Evolutionary conservation across 805 yeast species (phyloP).

Genomic region (Barnettozyma pratensis): DNA sequence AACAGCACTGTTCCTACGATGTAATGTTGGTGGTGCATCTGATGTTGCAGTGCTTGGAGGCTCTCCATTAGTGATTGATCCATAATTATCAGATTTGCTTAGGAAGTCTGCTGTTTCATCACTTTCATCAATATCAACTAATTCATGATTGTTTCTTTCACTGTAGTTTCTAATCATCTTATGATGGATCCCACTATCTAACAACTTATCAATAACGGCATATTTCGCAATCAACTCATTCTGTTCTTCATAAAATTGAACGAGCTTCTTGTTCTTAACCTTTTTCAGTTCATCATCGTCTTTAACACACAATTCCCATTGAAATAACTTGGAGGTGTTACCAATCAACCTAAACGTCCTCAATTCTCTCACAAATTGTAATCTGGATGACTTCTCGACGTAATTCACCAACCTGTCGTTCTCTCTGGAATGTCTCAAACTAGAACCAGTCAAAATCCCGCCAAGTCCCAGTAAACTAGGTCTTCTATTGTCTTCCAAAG

Average conservation of each 20-base stretch:
- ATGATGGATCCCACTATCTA: conserved; percentile 67
- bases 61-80: not conserved
- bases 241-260: conserved; percentile 49
- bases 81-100: not conserved
- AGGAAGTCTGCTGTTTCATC: not conserved
- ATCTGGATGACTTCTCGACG: conserved; percentile 13
- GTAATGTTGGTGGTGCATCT: conserved; percentile 1
- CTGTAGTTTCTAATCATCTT: conserved; percentile 56
- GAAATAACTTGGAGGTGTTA: conserved; percentile 26
- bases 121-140: not conserved
- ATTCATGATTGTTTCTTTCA: conserved; percentile 20
- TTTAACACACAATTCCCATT: conserved; percentile 33
- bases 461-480: conserved; percentile 19
- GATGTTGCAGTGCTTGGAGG: not conserved
- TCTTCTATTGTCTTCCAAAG: conserved; percentile 7
- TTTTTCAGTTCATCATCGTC: conserved; percentile 22
- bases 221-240: conserved; percentile 55
- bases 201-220: conserved; percentile 53
- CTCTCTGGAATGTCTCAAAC: conserved; percentile 17
- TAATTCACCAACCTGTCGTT: conserved; percentile 19
- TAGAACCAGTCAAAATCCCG: conserved; percentile 13
- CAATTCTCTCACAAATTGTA: conserved; percentile 29
- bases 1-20: conserved; percentile 32
- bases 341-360: conserved; percentile 48
- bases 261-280: conserved; percentile 26